Conservation (phyloP, 75 land plant species). For the Sequoia sempervirens region DNA sequence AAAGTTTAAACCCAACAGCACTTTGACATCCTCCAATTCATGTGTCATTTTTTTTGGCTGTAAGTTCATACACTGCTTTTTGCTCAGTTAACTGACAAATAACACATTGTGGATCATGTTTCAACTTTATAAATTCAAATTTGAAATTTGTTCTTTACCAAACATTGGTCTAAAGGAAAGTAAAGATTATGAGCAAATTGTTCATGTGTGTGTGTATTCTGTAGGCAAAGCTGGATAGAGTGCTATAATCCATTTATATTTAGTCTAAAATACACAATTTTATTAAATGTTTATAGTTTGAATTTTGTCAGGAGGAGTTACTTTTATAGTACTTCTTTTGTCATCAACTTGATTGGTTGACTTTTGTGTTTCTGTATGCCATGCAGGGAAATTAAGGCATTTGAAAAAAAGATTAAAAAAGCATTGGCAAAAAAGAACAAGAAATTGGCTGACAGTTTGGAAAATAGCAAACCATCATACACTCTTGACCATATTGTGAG, state of each 20-base stretch:
- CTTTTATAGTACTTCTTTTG: background rate
- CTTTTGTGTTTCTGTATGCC: background rate
- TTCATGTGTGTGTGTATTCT: background rate
- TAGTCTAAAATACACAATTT: background rate
- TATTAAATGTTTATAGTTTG: background rate
- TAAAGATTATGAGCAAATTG: background rate
- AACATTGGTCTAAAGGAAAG: background rate
- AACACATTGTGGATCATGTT: background rate
- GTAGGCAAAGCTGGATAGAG: background rate
- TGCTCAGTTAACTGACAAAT: background rate
- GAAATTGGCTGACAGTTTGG: conserved; percentile 46
- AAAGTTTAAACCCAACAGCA: background rate
- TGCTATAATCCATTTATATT: background rate
- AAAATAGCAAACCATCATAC: conserved; percentile 48
- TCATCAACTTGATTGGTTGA: background rate
- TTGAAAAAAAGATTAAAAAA: conserved; percentile 80
- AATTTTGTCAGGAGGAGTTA: background rate
- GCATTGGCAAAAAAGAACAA: conserved; percentile 73
- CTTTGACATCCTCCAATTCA: background rate
- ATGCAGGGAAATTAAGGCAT: conserved; percentile 63
- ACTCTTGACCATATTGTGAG: conserved; percentile 68
- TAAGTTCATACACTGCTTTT: background rate
- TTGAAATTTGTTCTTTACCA: background rate
- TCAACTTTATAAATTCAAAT: background rate
- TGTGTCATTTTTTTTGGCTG: background rate